Conservation (phyloP, 306 rosid genomes). For the Inga leiocalycina region DNA sequence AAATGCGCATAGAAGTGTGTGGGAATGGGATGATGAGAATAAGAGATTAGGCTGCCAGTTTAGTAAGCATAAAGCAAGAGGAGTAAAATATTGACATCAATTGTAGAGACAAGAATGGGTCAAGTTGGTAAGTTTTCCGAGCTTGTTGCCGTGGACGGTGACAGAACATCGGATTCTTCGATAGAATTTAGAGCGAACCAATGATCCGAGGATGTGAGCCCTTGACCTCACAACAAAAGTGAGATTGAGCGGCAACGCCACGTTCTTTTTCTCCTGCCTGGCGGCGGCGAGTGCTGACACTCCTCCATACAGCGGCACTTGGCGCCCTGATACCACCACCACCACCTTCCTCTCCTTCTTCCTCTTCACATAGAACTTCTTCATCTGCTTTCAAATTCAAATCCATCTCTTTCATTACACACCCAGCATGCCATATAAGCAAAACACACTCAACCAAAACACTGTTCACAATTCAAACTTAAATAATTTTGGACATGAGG, state of each 20-base stretch:
- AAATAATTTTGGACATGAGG: not conserved
- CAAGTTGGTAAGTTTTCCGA: slow-evolving; percentile 66
- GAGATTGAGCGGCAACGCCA: slow-evolving; percentile 68
- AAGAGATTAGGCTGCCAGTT: not conserved
- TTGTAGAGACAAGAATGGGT: slow-evolving; percentile 60
- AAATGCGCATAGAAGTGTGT: not conserved
- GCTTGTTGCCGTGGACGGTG: slow-evolving; percentile 60
- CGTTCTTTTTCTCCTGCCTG: slow-evolving; percentile 32
- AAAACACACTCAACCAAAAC: not conserved
- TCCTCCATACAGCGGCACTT: slow-evolving; percentile 85
- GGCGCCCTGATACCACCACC: slow-evolving; percentile 63
- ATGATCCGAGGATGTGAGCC: slow-evolving; percentile 74
- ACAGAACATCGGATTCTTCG: slow-evolving; percentile 63
- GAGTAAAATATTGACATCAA: slow-evolving; percentile 24
- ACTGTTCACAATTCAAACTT: not conserved
- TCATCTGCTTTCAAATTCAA: slow-evolving; percentile 46
- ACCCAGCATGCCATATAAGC: not conserved
- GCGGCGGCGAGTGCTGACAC: slow-evolving; percentile 46
- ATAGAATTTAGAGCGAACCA: slow-evolving; percentile 83
- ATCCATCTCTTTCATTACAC: not conserved
- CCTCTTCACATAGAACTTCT: slow-evolving; percentile 61
- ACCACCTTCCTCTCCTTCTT: slow-evolving; percentile 50
- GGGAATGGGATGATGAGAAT: not conserved
- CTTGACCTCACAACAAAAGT: slow-evolving; percentile 80
- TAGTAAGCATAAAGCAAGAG: too few species aligned